Base-by-base conservation (phyloP, 352 stramenopile species). In the Phytophthora melonis region DNA sequence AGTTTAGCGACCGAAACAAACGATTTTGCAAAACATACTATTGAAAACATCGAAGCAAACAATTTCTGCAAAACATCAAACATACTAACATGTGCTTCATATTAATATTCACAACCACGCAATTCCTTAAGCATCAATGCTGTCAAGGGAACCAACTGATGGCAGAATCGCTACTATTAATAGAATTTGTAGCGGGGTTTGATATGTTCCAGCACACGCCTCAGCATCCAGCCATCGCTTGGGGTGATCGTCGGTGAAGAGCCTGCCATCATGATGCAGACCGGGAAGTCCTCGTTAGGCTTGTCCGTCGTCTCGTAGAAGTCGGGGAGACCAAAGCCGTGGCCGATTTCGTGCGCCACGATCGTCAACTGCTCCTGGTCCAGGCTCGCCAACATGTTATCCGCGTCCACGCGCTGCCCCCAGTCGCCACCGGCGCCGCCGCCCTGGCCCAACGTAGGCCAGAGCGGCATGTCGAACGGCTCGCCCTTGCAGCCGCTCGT, bases 381-480 rank as follows among this genome's bases (percentile, higher is more conserved):
- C 25, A 86, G 45, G 1, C 55, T 59, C 32, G 58, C 53, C 30
- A 84, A 23, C 76, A 83, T 83, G 58, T 66, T 78, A 13, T 19
- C 68, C 6, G 63, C 76, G 45, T 86, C 77, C 19, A 83, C 77
- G 39, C 77, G 79, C 66, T 86, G 79, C 45, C 69, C 69, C 69
- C 69, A 76, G 50, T 76, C 69, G 9, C 69, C 69, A 49, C 69
- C 69, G 21, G 69, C 77, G 23, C 76, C 76, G 21, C 79, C 76
- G 32, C 74, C 74, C 45, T 79, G 72, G 55, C 63, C 74, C n/a
- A 73, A 23, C 14, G 79, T 86, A 18, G 77, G 79, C 79, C 79
- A 86, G 53, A 86, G 57, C 50, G 79, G 84, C 62, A 82, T 82
- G 43, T 84, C 79, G 47, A 86, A 86, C 9, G 76, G 74, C 27